Evolutionary conservation across 129 eudicot species (phyloP).

Genomic region (Pseudognaphalium luteoalbum): DNA sequence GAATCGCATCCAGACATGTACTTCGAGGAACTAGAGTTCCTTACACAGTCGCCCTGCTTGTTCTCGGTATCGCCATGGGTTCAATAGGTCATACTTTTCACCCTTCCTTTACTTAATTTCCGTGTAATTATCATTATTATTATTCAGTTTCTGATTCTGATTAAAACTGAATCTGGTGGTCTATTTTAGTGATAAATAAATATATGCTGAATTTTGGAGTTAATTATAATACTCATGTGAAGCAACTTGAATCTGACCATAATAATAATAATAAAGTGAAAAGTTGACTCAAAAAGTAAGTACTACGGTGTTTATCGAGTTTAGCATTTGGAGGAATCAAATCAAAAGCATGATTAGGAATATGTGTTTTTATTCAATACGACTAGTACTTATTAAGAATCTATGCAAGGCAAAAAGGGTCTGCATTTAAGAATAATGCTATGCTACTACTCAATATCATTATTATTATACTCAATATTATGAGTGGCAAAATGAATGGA

Average conservation of each 20-base stretch:
- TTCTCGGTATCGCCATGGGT: conserved; percentile 84
- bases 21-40: conserved; percentile 93
- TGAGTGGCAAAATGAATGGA: no score
- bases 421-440: no score
- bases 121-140: background rate
- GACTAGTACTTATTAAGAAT: background rate
- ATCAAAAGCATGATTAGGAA: background rate
- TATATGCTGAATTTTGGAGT: background rate
- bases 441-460: no score
- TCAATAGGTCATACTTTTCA: conserved; percentile 53
- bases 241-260: background rate
- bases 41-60: conserved; percentile 83
- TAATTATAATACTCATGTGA: background rate
- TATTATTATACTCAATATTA: no score
- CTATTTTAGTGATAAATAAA: no score
- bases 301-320: background rate
- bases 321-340: background rate
- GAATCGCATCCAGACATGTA: conserved; percentile 74
- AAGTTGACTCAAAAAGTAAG: background rate
- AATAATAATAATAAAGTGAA: background rate
- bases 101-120: background rate
- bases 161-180: no score
- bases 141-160: no score
- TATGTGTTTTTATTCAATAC: no score
- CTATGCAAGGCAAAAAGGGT: background rate